These are phyloP conservation scores for Aspergillus ustus DNA, from an alignment of 2,329 filamentous ascomycete species.

Conservation along the genomic window DNA sequence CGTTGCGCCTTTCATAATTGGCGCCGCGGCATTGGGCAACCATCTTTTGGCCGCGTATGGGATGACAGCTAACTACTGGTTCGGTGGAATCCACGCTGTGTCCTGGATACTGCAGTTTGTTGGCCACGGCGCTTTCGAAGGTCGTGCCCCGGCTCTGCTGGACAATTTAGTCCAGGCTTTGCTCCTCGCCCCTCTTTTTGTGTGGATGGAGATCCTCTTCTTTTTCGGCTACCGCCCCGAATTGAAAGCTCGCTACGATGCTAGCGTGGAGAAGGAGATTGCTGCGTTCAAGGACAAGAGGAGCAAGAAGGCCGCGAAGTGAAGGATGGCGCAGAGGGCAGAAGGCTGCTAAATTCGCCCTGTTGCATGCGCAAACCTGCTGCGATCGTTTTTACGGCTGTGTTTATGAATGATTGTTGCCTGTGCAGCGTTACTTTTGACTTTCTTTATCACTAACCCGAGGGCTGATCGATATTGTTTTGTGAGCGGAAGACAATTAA, in stretches of 20 bases:
- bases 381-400: slow-evolving; percentile 4
- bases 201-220: slow-evolving; percentile 95
- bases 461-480: neutral
- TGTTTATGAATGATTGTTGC: neutral
- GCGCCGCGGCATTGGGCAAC: slow-evolving; percentile 74
- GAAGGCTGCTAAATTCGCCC: neutral
- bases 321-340: neutral
- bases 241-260: slow-evolving; percentile 78
- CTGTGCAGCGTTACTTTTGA: neutral
- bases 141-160: slow-evolving; percentile 82
- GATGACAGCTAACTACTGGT: slow-evolving; percentile 64
- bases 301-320: slow-evolving; percentile 33
- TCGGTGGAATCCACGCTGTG: slow-evolving; percentile 70
- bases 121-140: slow-evolving; percentile 87
- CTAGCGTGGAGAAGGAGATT: slow-evolving; percentile 75
- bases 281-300: slow-evolving; percentile 70
- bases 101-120: slow-evolving; percentile 90
- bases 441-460: neutral
- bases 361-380: slow-evolving; percentile 1
- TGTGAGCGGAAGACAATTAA: neutral
- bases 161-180: slow-evolving; percentile 92
- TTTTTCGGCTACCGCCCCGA: slow-evolving; percentile 87
- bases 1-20: slow-evolving; percentile 76
- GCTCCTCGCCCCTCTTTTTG: slow-evolving; percentile 92
- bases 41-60: slow-evolving; percentile 70